Base-by-base conservation (phyloP, 2,329 filamentous ascomycete genomes). In the Scolecobasidium constrictum region DNA sequence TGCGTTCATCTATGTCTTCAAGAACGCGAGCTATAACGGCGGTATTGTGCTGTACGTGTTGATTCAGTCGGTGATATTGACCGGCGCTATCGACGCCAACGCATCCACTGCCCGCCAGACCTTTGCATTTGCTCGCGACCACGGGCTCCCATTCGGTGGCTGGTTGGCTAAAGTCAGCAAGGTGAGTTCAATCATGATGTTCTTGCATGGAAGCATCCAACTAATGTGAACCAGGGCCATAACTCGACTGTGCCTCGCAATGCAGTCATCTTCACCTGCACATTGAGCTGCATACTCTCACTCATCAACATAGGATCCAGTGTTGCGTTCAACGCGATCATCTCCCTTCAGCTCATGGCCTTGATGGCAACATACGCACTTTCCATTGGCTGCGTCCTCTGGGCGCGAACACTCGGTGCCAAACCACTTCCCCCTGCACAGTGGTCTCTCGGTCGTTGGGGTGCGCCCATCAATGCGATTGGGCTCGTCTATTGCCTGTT, bases 301-400 rank as follows among this genome's bases (percentile, higher is more conserved):
- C 57, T 57, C 38, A 65, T 65, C 57, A 65, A 65, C 46, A 59
- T 66, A 44, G 62, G 63, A 44, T 62, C 58, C 7, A 51, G 53
- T n/a, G 51, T 57, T 5, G 60, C 63, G 4, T 60, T 66, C 50
- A 61, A 62, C 47, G 58, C 58, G 28, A 60, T 67, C 46, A 51
- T 62, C 26, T 63, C 61, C 3, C 52, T 60, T 16, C 50, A 50
- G 9, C 52, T 50, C 21, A 49, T 49, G n/a, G 54, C 53, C 1
- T 48, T 59, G n/a, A 50, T 58, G 22, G 53, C 51, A 11, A 57
- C 57, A 7, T 59, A 59, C 45, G 51, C 54, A 26, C 48, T 60
- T 17, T 56, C 55, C 19, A 56, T 57, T 41, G 46, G 50, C 15
- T 58, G 55, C 34, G 48, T 66, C 3, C 38, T 52, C 11, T 44